Base-by-base conservation (phyloP, 2,329 filamentous ascomycete genomes). In the Aspergillus sp. region DNA sequence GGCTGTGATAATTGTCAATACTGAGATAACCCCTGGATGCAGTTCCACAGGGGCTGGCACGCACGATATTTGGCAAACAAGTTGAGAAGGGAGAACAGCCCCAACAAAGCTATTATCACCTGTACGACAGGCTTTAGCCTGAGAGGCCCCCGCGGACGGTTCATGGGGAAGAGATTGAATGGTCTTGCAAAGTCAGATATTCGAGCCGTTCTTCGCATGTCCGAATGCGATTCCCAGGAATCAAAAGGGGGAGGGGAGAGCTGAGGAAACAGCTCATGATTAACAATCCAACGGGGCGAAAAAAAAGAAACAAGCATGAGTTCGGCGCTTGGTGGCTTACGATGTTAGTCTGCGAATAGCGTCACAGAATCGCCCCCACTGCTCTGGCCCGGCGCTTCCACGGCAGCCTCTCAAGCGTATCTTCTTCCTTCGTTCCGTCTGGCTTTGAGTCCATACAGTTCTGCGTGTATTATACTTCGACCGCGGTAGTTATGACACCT, bases 51-150 rank as follows among this genome's bases (percentile, higher is more conserved):
- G 17, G 22, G 41, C 22, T 18, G 41, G 3, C 5, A 50, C 48
- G 17, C 34, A 56, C 53, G 38, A 17, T 50, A 45, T 4, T 11
- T 36, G 11, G 53, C 7, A 44, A 56, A 56, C 3, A 56, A 12
- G 13, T n/a, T 56, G 20, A 56, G 12, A 8, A 55, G 24, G 5
- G 22, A 49, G 12, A 51, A 9, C 13, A 51, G 9, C 18, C 8
- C 39, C 20, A 51, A 26, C 15, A 56, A 47, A 9, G 9, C 53
- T 30, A 42, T 22, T 9, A 11, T 18, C 48, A 56, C 39, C 17
- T 50, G 47, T 9, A 45, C 15, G 20, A 39, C 4, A 4, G 38
- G 20, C 32, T 39, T 56, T 17, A 34, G 34, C 42, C 32, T 22
- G 47, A 50, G 15, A n/a, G 32, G 22, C 3, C 26, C 8, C 36